phyloP scores from a whole-genome alignment of 2,329 filamentous ascomycete species.

The Phaeosphaeriaceae sp. region DNA sequence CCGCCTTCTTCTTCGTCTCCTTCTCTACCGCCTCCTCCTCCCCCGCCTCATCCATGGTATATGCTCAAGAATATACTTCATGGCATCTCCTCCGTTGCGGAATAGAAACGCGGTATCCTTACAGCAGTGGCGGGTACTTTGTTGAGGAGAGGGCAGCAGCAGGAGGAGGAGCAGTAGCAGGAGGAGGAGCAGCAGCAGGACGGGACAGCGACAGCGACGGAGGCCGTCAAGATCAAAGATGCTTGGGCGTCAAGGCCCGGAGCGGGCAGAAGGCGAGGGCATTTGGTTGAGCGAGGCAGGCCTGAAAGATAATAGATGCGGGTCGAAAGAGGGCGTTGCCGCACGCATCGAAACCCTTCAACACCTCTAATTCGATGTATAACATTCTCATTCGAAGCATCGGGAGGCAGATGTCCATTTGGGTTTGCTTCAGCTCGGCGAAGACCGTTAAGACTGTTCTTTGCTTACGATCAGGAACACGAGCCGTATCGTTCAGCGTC shows the following conservation, averaged over 20 bases:
- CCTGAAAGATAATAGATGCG: slow-evolving; percentile 1
- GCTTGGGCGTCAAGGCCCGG: slow-evolving; percentile 1
- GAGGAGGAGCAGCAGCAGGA: slow-evolving; percentile 1
- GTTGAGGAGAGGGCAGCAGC: slow-evolving; percentile 1
- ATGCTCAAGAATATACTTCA: neutral
- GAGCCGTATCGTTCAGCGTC: too few species aligned
- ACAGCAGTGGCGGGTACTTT: slow-evolving; percentile 1
- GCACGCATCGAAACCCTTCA: neutral
- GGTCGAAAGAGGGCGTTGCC: neutral
- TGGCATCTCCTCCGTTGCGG: neutral
- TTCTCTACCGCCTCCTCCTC: too few species aligned
- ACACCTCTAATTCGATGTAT: slow-evolving; percentile 1
- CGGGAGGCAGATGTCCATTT: too few species aligned
- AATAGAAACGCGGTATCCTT: slow-evolving; percentile 1
- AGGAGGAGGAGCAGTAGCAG: neutral
- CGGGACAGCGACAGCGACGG: slow-evolving; percentile 1
- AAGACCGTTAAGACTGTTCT: too few species aligned
- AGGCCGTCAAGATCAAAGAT: slow-evolving; percentile 1
- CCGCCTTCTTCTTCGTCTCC: too few species aligned
- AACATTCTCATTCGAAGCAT: too few species aligned
- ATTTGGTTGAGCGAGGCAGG: slow-evolving; percentile 1
- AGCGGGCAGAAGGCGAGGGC: slow-evolving; percentile 1
- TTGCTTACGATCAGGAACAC: too few species aligned
- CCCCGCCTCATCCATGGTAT: too few species aligned
- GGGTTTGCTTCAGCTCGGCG: too few species aligned